Evolutionary conservation across 257 asterid species (phyloP), one percentile per base, ranked within the genome.

Genomic region (Prunella vulgaris): DNA sequence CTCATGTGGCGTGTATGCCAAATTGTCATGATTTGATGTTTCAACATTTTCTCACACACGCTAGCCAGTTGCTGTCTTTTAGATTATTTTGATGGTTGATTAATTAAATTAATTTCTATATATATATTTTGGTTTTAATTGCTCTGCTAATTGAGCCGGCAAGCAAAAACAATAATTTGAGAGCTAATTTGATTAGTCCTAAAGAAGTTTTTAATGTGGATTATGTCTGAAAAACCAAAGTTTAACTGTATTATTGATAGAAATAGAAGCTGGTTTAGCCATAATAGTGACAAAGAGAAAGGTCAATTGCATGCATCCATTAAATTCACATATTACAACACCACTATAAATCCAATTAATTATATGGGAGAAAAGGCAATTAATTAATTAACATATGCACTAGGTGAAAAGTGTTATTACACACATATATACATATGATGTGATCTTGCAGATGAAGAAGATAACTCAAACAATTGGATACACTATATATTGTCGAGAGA

Each of bases 21-120:
- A 37, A 21, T 42, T 44, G 20, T 22, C 21, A 17, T 59, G 48
- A 66, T 58, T 73, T 65, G 60, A 70, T 49, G 58, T 46, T 46
- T 49, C 28, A 46, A 28, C 15, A 5, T 5, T 44, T 22, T 33
- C 54, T 2, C 7, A 4, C 33, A 30, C 33, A 5, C 33, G 40
- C 10, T 6, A 10, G 40, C 5, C 4, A 30, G 3, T 25, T 30
- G 2, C 44, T 9, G 44, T 37, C 44, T 37, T 37, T 37, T 37
- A 37, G 38, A n/a, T n/a, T n/a, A n/a, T n/a, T n/a, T 33, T 33
- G 10, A 33, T 7, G 8, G 3, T 37, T 37, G 13, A 37, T 37
- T 37, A 37, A 37, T 37, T 37, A 37, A 37, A 37, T 7, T 37
- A 25, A n/a, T n/a, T n/a, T n/a, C n/a, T n/a, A n/a, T n/a, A n/a